A percentile compares a stretch with the other conserved stretches of the same genome.
Evolutionary conservation across 2,329 filamentous ascomycete genomes (phyloP).

Genomic region (Sporothrix humicola): DNA sequence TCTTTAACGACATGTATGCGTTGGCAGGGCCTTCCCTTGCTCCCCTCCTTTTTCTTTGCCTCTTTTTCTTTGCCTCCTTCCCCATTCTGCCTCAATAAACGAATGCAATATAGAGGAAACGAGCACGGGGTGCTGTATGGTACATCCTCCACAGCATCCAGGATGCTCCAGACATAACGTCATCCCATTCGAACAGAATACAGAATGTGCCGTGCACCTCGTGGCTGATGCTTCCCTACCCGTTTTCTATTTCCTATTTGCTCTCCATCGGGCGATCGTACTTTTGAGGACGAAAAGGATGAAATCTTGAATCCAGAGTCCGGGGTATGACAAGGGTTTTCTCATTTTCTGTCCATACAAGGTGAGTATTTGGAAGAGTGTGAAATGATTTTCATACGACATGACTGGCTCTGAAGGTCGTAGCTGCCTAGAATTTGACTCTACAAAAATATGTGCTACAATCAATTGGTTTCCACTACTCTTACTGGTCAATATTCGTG

Average conservation of each 20-base stretch:
- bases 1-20: constrained; percentile 21
- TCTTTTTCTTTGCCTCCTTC: not conserved
- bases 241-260: not conserved
- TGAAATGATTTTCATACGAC: not conserved
- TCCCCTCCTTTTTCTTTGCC: not conserved
- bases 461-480: too few relatives aligned
- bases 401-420: not conserved
- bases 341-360: not conserved
- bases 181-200: not conserved
- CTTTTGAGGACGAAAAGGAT: not conserved
- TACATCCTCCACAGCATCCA: too few relatives aligned
- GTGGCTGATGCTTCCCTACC: constrained; percentile 2
- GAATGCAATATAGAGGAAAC: not conserved
- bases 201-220: not conserved
- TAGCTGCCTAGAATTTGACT: too few relatives aligned
- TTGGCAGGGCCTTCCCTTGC: constrained; percentile 30
- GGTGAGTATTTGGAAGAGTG: not conserved
- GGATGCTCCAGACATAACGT: not conserved
- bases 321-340: not conserved
- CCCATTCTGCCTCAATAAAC: constrained; percentile 4
- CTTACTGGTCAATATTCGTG: too few relatives aligned
- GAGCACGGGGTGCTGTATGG: not conserved
- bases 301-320: not conserved
- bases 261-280: not conserved
- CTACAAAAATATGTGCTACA: too few relatives aligned